These are phyloP conservation scores for Fusarium begoniae DNA, from an alignment of 2,329 filamentous ascomycete genomes.

Conservation along the genomic window DNA sequence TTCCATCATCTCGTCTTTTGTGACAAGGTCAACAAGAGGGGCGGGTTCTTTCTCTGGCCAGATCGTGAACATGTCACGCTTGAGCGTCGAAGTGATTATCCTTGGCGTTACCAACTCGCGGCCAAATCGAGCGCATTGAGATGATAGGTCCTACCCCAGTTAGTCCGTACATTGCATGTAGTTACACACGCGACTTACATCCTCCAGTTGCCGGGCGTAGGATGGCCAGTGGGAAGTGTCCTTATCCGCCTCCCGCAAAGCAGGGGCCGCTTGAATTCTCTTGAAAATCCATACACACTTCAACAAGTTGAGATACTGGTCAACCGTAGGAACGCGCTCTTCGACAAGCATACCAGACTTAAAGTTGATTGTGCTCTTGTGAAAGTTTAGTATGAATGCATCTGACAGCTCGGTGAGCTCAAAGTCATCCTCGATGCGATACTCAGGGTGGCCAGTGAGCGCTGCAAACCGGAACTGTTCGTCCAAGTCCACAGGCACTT, in stretches of 20 bases:
- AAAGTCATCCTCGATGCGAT: conserved; percentile 34
- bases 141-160: conserved; percentile 40
- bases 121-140: conserved; percentile 40
- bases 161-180: not conserved
- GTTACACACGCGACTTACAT: conserved; percentile 31
- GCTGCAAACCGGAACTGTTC: conserved; percentile 38
- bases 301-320: conserved; percentile 46
- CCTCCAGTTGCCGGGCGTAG: conserved; percentile 45
- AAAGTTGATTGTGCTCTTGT: conserved; percentile 40
- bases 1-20: conserved; percentile 47
- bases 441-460: conserved; percentile 33
- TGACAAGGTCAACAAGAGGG: conserved; percentile 45
- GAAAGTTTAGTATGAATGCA: conserved; percentile 45
- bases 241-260: conserved; percentile 8
- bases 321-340: conserved; percentile 34
- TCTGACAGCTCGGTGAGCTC: conserved; percentile 44
- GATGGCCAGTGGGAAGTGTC: conserved; percentile 49
- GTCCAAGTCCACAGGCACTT: conserved; percentile 37
- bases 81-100: conserved; percentile 23
- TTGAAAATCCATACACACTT: conserved; percentile 48
- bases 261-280: conserved; percentile 27
- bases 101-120: conserved; percentile 42
- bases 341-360: conserved; percentile 41
- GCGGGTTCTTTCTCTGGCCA: conserved; percentile 44
- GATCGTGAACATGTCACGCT: conserved; percentile 41